Percentiles rank a stretch among this genome's conserved stretches.
These are phyloP conservation scores for Hypoxylon sp. DNA, from an alignment of 2,329 filamentous ascomycete genomes.

Conservation along the genomic window DNA sequence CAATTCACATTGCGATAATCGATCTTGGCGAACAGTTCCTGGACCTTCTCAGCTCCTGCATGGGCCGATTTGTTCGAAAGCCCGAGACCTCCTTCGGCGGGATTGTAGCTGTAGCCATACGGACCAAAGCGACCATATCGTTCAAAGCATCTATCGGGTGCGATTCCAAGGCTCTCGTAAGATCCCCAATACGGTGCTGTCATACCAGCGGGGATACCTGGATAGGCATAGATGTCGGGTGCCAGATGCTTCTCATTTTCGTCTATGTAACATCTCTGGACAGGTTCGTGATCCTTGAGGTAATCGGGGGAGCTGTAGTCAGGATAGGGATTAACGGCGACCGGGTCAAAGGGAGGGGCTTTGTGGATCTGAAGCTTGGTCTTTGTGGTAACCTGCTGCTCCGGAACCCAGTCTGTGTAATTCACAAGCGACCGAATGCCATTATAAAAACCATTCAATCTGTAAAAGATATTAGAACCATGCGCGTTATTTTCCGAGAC, in stretches of 20 bases:
- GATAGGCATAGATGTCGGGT: conserved; percentile 57
- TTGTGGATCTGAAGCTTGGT: conserved; percentile 38
- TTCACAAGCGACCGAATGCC: conserved; percentile 43
- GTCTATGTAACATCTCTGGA: conserved; percentile 58
- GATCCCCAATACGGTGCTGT: conserved; percentile 72
- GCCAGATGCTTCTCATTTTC: conserved; percentile 51
- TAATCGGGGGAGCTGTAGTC: conserved; percentile 41
- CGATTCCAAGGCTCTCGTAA: conserved; percentile 66
- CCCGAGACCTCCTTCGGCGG: conserved; percentile 67
- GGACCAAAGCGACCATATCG: conserved; percentile 73
- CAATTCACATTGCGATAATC: conserved; percentile 50
- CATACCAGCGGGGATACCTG: conserved; percentile 69
- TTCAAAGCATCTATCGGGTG: conserved; percentile 74
- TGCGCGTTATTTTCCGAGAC: background rate
- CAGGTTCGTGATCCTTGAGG: conserved; percentile 41
- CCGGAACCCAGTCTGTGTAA: conserved; percentile 43
- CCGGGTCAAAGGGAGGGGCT: conserved; percentile 39
- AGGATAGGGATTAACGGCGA: conserved; percentile 42
- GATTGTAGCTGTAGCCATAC: conserved; percentile 73
- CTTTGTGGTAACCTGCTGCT: conserved; percentile 37
- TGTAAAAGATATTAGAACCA: conserved; percentile 26
- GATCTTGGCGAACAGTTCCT: conserved; percentile 47
- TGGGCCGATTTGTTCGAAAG: conserved; percentile 67
- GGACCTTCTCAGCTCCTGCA: conserved; percentile 65
- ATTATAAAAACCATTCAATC: conserved; percentile 42